A percentile compares a stretch with the other conserved stretches of the same genome.
These are phyloP conservation scores for Blastobotrys serpentis DNA, from an alignment of 1,139 yeast species.

Conservation along the genomic window DNA sequence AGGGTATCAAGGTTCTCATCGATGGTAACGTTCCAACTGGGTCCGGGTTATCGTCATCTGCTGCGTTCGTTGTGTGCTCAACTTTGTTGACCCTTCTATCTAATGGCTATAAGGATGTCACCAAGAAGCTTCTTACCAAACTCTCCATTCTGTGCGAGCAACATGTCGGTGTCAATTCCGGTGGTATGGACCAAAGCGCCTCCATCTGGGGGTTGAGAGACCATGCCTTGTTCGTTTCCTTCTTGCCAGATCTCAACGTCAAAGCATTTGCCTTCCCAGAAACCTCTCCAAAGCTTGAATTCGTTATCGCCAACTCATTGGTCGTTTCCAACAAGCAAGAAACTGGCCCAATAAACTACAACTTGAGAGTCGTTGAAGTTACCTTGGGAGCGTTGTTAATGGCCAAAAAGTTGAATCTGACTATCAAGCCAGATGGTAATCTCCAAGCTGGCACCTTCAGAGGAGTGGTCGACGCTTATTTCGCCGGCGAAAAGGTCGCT, in stretches of 20 bases:
- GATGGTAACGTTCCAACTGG: slow-evolving; percentile 74
- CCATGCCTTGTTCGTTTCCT: slow-evolving; percentile 61
- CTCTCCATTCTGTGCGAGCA: slow-evolving; percentile 71
- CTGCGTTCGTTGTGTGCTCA: slow-evolving; percentile 69
- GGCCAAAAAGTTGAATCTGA: slow-evolving; percentile 49
- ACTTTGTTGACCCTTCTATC: slow-evolving; percentile 59
- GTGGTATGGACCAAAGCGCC: slow-evolving; percentile 81
- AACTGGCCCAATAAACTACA: slow-evolving; percentile 69
- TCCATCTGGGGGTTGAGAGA: slow-evolving; percentile 63
- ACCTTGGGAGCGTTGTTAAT: slow-evolving; percentile 61
- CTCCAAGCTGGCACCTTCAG: slow-evolving; percentile 62
- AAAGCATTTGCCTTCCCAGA: slow-evolving; percentile 57
- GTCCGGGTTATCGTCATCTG: slow-evolving; percentile 69
- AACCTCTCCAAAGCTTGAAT: slow-evolving; percentile 48
- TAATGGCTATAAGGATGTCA: slow-evolving; percentile 47
- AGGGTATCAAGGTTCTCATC: slow-evolving; percentile 54
- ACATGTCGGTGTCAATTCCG: slow-evolving; percentile 70
- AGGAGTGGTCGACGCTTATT: slow-evolving; percentile 59
- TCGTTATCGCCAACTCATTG: slow-evolving; percentile 63
- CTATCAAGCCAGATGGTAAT: slow-evolving; percentile 53
- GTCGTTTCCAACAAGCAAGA: slow-evolving; percentile 64
- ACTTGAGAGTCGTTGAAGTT: slow-evolving; percentile 68
- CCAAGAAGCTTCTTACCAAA: slow-evolving; percentile 55
- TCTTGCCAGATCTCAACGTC: slow-evolving; percentile 58
- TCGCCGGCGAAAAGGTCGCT: slow-evolving; percentile 38